Conservation (phyloP, 225 moss, liverwort and hornwort species). For the Polytrichum formosum region DNA sequence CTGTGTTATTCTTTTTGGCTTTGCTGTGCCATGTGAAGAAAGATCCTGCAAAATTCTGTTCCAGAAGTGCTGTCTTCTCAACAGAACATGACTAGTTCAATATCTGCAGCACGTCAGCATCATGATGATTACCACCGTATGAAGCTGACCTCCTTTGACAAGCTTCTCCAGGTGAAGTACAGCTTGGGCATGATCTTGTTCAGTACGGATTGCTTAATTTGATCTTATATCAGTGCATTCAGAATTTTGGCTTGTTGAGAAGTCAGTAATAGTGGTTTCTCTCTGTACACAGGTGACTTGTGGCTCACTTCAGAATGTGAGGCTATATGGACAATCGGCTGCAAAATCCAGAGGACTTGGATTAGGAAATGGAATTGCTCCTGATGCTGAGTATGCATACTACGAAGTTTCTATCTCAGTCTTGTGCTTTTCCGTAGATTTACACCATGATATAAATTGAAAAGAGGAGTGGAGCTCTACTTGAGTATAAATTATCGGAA, state of each 20-base stretch:
- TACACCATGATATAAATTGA: too few relatives aligned
- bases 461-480: too few relatives aligned
- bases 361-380: slow-evolving; percentile 50
- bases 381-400: slow-evolving; percentile 76
- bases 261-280: background rate
- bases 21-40: slow-evolving; percentile 27
- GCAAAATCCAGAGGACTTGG: slow-evolving; percentile 27
- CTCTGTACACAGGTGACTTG: slow-evolving; percentile 36
- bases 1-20: background rate
- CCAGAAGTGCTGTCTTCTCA: slow-evolving; percentile 26
- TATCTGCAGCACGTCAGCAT: slow-evolving; percentile 45
- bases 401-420: background rate
- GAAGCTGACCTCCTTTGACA: slow-evolving; percentile 91
- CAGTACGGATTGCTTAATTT: too few relatives aligned
- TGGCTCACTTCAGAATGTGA: slow-evolving; percentile 66
- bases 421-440: too few relatives aligned
- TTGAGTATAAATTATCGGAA: too few relatives aligned
- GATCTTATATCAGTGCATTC: too few relatives aligned
- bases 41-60: slow-evolving; percentile 28
- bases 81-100: slow-evolving; percentile 48
- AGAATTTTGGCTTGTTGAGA: background rate
- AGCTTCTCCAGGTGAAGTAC: slow-evolving; percentile 61
- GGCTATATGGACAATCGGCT: slow-evolving; percentile 53
- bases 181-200: slow-evolving; percentile 5
- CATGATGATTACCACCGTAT: slow-evolving; percentile 63